Evolutionary conservation across 305 asterid species (phyloP).

Genomic region (Fraxinus latifolia): DNA sequence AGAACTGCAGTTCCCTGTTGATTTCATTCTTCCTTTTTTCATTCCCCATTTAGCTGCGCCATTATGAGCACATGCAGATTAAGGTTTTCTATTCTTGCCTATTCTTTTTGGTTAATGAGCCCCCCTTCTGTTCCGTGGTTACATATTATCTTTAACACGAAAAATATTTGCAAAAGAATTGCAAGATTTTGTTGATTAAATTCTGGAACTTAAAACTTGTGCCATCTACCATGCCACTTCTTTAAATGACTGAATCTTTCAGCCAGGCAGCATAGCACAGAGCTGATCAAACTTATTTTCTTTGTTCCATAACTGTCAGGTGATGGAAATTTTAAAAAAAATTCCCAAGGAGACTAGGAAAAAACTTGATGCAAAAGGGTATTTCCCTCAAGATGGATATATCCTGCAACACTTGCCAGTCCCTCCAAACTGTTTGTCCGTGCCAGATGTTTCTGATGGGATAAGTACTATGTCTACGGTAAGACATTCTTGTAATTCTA

Average conservation of each 20-base stretch:
- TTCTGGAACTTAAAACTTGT: neutral
- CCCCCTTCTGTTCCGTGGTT: conserved; percentile 7
- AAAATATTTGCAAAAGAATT: neutral
- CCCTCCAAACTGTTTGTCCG: conserved; percentile 98
- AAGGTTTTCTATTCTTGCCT: neutral
- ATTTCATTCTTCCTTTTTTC: conserved; percentile 4
- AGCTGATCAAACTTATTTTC: conserved; percentile 22
- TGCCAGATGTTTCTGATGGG: conserved; percentile 95
- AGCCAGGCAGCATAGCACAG: neutral
- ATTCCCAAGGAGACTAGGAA: conserved; percentile 60
- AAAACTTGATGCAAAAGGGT: conserved; percentile 65
- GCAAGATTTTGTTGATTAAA: conserved; percentile 16
- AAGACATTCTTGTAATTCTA: conserved; percentile 27
- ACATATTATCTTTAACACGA: conserved; percentile 8
- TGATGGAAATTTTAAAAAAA: conserved; percentile 53
- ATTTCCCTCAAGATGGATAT: conserved; percentile 86
- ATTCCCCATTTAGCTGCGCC: conserved; percentile 9
- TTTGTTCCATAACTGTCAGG: conserved; percentile 45
- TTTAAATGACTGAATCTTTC: conserved; percentile 11
- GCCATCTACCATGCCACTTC: conserved; percentile 13
- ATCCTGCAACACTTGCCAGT: conserved; percentile 76
- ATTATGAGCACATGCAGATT: conserved; percentile 6
- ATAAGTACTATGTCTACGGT: conserved; percentile 82
- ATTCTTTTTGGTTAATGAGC: neutral
- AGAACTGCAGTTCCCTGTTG: neutral